Base-by-base conservation (phyloP, 2,329 filamentous ascomycete genomes). In the Hymenoscyphus salicellus region DNA sequence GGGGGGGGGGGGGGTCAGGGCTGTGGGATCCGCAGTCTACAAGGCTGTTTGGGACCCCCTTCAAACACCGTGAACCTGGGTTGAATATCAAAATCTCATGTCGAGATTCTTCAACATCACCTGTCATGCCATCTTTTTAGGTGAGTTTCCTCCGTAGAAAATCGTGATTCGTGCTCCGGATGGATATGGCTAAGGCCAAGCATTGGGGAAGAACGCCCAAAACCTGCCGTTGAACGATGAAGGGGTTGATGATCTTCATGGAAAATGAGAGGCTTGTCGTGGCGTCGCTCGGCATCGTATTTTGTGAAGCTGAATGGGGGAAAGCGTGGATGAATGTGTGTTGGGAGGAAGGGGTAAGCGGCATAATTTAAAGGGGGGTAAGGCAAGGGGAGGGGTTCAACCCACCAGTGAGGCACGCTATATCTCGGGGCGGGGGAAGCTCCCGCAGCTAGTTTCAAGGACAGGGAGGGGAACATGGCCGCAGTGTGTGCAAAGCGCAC, bases 181-280 rank as follows among this genome's bases (percentile, higher is more conserved):
- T 30, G 46, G 46, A 8, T 43, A 49, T 60, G 58, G 58, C 58
- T 52, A 17, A 60, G 30, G 41, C 58, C 58, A 60, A 60, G 58
- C 58, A 60, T 60, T 55, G 8, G 33, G 16, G 57, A n/a, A 60
- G n/a, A 33, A 60, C 58, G 58, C 58, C 58, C 23, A 14, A 41
- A 41, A 49, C 23, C 46, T 52, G 28, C 38, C 58, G 58, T 60
- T 60, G 26, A 16, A 41, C 16, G 58, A 30, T 38, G 23, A 52
- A 20, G 23, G n/a, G 33, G 33, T 38, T 49, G 43, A 10, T 23
- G 46, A 52, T 52, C 46, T 60, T 38, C 20, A 26, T 58, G 57
- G 23, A 30, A 32, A 23, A 41, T 36, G 20, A 11, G 38, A 58
- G 17, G 17, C 30, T 0, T 36, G 33, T 23, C 17, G 56, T 20